A percentile compares a stretch with the other conserved stretches of the same genome.
phyloP scores from a whole-genome alignment of 306 rosid genomes.

The Fragaria nilgerrensis region DNA sequence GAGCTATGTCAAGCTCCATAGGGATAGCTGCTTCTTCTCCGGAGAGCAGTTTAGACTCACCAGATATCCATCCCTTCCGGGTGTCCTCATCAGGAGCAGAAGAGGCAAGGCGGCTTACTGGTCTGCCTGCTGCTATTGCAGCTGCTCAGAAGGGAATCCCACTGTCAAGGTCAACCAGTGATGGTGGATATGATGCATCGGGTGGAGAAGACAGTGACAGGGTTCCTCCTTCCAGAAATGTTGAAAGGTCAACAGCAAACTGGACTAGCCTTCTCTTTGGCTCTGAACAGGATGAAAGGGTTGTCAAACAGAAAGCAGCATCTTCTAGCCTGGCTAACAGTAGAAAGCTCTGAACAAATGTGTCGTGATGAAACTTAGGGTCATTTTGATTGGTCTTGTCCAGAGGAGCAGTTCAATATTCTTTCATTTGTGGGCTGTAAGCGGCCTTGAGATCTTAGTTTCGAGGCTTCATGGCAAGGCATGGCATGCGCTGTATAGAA shows the following conservation, averaged over 20 bases:
- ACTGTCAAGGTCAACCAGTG: conserved; percentile 86
- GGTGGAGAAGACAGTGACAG: conserved; percentile 98
- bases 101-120: conserved; percentile 57
- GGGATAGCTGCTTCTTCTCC: conserved; percentile 84
- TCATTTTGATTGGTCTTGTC: conserved; percentile 37
- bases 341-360: conserved; percentile 57
- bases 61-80: conserved; percentile 82
- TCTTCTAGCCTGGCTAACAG: conserved; percentile 50
- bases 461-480: conserved; percentile 29
- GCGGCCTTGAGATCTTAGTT: conserved; percentile 27
- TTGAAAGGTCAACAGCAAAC: conserved; percentile 66
- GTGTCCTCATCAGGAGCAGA: conserved; percentile 69
- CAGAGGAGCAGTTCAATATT: conserved; percentile 52
- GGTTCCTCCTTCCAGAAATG: conserved; percentile 76
- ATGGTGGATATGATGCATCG: conserved; percentile 97
- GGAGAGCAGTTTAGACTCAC: conserved; percentile 91
- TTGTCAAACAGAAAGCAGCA: conserved; percentile 48
- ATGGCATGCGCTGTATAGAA: conserved; percentile 42
- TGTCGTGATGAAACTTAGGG: conserved; percentile 28
- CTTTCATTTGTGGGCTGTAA: conserved; percentile 67
- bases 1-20: conserved; percentile 63
- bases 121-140: conserved; percentile 43
- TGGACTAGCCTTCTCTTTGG: conserved; percentile 76
- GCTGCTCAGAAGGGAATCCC: conserved; percentile 56
- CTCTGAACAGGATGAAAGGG: conserved; percentile 68